Evolutionary conservation across 73 alveolate genomes (phyloP), one percentile per base, ranked within the genome.

Genomic region (Stentor roeselii): DNA sequence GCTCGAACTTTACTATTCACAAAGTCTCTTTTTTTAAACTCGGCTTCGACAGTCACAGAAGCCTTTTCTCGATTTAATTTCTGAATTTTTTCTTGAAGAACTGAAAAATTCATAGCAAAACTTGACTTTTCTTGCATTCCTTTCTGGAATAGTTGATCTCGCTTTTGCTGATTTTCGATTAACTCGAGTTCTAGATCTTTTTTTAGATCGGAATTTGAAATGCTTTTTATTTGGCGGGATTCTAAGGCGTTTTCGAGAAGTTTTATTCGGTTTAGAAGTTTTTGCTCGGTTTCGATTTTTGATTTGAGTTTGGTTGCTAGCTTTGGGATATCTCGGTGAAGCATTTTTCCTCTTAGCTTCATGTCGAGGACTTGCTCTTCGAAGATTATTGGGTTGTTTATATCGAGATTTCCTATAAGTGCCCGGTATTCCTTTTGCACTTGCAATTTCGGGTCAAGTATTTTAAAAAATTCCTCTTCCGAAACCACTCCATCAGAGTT

Each of bases 401-500:
- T 78, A 35, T 88, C 86, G n/a, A 88, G 75, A 39, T 78, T 85
- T 6, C 84, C 76, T 82, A 88, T 58, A 39, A 88, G 75, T 32
- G 41, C 39, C 77, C 88, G 78, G 78, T 60, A 88, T 40, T 84
- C 93, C 59, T 88, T 88, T 76, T 85, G 75, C 3, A 87, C 88
- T 41, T 76, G 85, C 42, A 67, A 58, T 30, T 78, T 82, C n/a
- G 93, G 93, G 59, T 37, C 36, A 0, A 88, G 59, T 2, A 87
- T 85, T 3, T 42, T 84, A 3, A 84, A 35, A 75, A 86, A 88
- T 61, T 88, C 93, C 67, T 88, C 88, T 36, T 84, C 36, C 2
- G 93, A 84, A n/a, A 88, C 32, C 36, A 88, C 93, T 1, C 93
- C 93, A 78, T 88, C 93, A 59, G 82, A 21, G 40, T 88, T 85